Base-by-base conservation (phyloP, 208 protist species). In the Crithidia expoeki region DNA sequence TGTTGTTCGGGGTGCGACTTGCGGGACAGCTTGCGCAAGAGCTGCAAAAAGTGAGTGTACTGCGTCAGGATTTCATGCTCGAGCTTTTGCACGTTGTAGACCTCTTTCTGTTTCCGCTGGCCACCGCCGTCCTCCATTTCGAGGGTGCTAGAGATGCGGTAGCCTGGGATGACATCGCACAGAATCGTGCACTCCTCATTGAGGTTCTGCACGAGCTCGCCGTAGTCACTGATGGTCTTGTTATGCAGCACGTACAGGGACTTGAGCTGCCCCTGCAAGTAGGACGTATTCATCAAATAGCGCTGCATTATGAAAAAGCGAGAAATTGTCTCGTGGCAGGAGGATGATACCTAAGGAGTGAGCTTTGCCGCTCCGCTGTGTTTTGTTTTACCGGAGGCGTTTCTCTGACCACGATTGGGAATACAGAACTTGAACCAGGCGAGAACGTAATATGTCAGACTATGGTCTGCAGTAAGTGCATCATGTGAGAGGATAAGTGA, bases 261-360 rank as follows among this genome's bases (percentile, higher is more conserved):
- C 78, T 93, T 93, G 25, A 97, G 65, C 44, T 84, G 77, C 65
- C 84, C 85, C 77, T 95, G 89, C 42, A 97, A 72, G 70, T 95
- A 97, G 68, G 87, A 92, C 85, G 89, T 97, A 61, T 97, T 97
- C 93, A 97, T 97, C 68, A 97, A 85, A 63, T 95, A 95, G 49
- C 93, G 93, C 77, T 97, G 89, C 93, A 97, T 97, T 5, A 46
- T 64, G 23, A 27, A 25, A 58, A 62, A 44, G 44, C 9, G n/a
- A 57, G 50, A 6, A 42, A 42, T 6, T n/a, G n/a, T n/a, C n/a
- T n/a, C n/a, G n/a, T n/a, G n/a, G n/a, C n/a, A n/a, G n/a, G n/a
- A n/a, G n/a, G n/a, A n/a, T n/a, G n/a, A n/a, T n/a, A n/a, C n/a
- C n/a, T n/a, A n/a, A n/a, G n/a, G n/a, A n/a, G n/a, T n/a, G n/a